Evolutionary conservation across 306 rosid genomes (phyloP).

Genomic region (Begonia peltatifolia): DNA sequence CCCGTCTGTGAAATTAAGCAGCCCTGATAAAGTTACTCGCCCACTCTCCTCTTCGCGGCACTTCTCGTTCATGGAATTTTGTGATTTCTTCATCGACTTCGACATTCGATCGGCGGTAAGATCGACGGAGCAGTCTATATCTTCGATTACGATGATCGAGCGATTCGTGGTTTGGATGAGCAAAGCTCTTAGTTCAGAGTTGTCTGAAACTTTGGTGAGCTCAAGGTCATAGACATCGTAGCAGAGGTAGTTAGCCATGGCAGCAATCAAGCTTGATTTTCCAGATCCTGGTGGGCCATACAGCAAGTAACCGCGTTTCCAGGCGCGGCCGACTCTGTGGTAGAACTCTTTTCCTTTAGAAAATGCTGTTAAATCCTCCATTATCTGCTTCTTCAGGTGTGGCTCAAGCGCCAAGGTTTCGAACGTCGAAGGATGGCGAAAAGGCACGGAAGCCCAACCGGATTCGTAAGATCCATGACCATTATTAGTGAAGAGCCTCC

Average conservation of each 20-base stretch:
- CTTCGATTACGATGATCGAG: slow-evolving; percentile 71
- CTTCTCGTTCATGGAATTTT: slow-evolving; percentile 7
- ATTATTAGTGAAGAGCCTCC: slow-evolving; percentile 65
- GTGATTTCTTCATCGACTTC: slow-evolving; percentile 16
- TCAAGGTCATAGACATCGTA: slow-evolving; percentile 82
- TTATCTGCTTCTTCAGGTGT: slow-evolving; percentile 45
- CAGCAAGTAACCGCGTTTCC: slow-evolving; percentile 79
- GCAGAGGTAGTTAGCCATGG: slow-evolving; percentile 77
- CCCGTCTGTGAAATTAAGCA: slow-evolving; percentile 71
- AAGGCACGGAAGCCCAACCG: slow-evolving; percentile 86
- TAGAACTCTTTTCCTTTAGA: slow-evolving; percentile 57
- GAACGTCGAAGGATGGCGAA: slow-evolving; percentile 75
- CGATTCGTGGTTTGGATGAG: slow-evolving; percentile 77
- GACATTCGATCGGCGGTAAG: slow-evolving; percentile 48
- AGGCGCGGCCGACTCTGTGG: slow-evolving; percentile 69
- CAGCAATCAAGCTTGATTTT: slow-evolving; percentile 74
- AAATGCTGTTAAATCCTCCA: slow-evolving; percentile 47
- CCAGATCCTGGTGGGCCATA: slow-evolving; percentile 89
- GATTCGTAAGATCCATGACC: slow-evolving; percentile 60
- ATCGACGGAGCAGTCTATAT: slow-evolving; percentile 72
- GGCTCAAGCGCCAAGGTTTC: slow-evolving; percentile 64
- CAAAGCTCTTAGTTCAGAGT: slow-evolving; percentile 63
- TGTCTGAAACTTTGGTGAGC: slow-evolving; percentile 65
- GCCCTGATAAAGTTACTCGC: slow-evolving; percentile 71
- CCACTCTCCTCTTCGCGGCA: slow-evolving; percentile 29